Evolutionary conservation across 495 filamentous ascomycete genomes (phyloP), one percentile per base, ranked within the genome.

Genomic region (Thermothielavioides terrestris): DNA sequence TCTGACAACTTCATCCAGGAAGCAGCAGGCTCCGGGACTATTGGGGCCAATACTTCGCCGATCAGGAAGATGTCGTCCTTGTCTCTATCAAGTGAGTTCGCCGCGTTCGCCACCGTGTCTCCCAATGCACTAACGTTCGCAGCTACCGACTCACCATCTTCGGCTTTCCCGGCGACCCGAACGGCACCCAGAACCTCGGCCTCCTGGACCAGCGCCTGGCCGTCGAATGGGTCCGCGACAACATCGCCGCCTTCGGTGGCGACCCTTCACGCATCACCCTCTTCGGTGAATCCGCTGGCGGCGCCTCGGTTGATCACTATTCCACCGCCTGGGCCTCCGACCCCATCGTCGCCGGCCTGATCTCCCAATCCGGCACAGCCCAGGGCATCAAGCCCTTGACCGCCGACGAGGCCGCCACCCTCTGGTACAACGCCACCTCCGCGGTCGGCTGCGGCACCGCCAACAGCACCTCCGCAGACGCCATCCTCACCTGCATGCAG

Each of bases 71-170:
- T 9, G 25, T 48, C 4, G 45, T 48, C 4, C 6, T 48, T 1
- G 45, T 48, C n/a, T 39, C 45, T 6, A 38, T 48, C 45, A 48
- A 48, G 45, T 48, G 8, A 17, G 35, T 44, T 18, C 23, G 0
- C 17, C 6, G 1, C 17, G 1, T 6, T 18, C 27, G 5, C 14
- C 5, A 2, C 20, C 2, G 9, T n/a, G 2, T 15, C 17, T 27
- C 9, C 6, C 23, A 12, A 6, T 18, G 20, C 25, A 34, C 21
- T 30, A n/a, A 20, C 26, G 6, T 14, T 12, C 12, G 6, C 45
- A 77, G 76, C 56, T 83, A 83, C 56, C 78, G 81, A 7, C 49
- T 83, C 35, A 79, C 77, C 53, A 71, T 83, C 44, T 79, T 81
- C 53, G 73, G 77, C 32, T 80, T 79, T 44, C 76, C 77, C 8